Evolutionary conservation across 148 eudicot species (phyloP).

Genomic region (Silene latifolia): DNA sequence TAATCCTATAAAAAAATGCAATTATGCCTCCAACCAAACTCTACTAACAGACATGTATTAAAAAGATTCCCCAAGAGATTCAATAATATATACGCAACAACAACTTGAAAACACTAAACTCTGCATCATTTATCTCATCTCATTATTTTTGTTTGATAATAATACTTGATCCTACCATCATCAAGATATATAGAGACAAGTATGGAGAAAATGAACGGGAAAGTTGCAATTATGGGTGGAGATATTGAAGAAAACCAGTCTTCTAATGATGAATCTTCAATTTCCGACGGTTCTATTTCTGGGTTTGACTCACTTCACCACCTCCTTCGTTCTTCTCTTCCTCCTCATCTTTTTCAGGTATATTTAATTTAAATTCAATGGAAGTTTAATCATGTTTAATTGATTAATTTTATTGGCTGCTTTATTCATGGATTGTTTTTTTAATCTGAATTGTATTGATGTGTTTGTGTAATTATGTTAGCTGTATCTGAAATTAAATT

Average conservation of each 20-base stretch:
- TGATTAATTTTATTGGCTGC: background rate
- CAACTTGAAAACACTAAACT: background rate
- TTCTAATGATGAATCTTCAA: conserved; percentile 2
- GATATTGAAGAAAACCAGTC: conserved; percentile 11
- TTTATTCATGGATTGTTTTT: background rate
- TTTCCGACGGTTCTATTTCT: conserved; percentile 57
- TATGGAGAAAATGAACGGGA: conserved; percentile 33
- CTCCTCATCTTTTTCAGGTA: conserved; percentile 57
- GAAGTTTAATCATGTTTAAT: too few relatives aligned
- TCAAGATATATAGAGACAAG: conserved; percentile 6
- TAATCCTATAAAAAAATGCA: too few relatives aligned
- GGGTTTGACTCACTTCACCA: conserved; percentile 79
- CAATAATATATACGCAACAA: too few relatives aligned
- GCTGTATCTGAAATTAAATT: background rate
- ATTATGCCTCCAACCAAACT: too few relatives aligned
- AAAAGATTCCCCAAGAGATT: too few relatives aligned
- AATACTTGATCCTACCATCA: too few relatives aligned
- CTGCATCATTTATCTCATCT: background rate
- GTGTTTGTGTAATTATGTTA: too few relatives aligned
- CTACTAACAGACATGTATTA: too few relatives aligned
- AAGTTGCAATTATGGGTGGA: conserved; percentile 25
- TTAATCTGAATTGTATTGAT: background rate
- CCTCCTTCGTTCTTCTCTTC: conserved; percentile 64
- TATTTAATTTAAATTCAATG: too few relatives aligned
- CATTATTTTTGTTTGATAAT: too few relatives aligned